These are phyloP conservation scores for Beauveria varroae DNA, from an alignment of 2,329 filamentous ascomycete species.

Conservation along the genomic window DNA sequence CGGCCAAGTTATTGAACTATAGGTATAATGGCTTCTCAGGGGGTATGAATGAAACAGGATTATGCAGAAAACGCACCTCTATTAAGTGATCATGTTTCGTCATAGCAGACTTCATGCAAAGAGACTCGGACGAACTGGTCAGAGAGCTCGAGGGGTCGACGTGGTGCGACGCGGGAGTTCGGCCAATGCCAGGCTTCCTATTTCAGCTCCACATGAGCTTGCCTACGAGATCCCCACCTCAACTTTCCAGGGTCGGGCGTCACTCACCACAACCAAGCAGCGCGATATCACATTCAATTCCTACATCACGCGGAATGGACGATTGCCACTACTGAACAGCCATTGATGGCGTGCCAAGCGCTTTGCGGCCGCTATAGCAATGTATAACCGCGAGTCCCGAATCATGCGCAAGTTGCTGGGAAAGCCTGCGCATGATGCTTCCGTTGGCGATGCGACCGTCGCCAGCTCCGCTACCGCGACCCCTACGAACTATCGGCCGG, in stretches of 20 bases:
- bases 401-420: constrained; percentile 56
- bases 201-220: constrained; percentile 6
- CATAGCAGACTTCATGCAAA: too few relatives aligned
- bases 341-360: constrained; percentile 26
- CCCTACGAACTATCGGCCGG: constrained; percentile 39
- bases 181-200: not conserved
- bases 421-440: constrained; percentile 41
- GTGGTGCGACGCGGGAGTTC: not conserved
- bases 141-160: not conserved
- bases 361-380: constrained; percentile 24
- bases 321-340: constrained; percentile 4
- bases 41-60: too few relatives aligned
- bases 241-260: not conserved
- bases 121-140: too few relatives aligned
- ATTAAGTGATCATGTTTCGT: too few relatives aligned
- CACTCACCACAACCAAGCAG: not conserved
- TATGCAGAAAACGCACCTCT: too few relatives aligned
- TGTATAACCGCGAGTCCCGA: constrained; percentile 47
- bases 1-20: too few relatives aligned
- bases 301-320: constrained; percentile 3
- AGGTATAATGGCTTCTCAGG: too few relatives aligned
- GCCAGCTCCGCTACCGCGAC: constrained; percentile 36
- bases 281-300: not conserved
- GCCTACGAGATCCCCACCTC: not conserved
- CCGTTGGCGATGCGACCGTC: constrained; percentile 36